These are phyloP conservation scores for Microthlaspi erraticum DNA, from an alignment of 345 rosid genomes.

Conservation along the genomic window DNA sequence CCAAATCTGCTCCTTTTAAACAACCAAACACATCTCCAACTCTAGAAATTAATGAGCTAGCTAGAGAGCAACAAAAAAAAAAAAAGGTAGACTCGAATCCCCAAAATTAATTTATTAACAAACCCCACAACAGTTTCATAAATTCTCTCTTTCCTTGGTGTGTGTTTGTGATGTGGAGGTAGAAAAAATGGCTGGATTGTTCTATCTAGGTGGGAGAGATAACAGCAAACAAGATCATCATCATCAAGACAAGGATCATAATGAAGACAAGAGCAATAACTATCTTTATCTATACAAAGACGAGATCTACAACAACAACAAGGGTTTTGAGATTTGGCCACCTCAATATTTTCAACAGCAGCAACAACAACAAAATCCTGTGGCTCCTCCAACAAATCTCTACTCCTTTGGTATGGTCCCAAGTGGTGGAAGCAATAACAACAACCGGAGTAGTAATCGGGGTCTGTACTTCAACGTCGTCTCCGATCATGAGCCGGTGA, in stretches of 20 bases:
- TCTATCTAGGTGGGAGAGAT: constrained; percentile 74
- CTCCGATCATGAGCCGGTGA: constrained; percentile 56
- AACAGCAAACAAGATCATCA: constrained; percentile 55
- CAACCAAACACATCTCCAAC: constrained; percentile 33
- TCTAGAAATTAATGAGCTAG: constrained; percentile 27
- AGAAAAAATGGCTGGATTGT: constrained; percentile 82
- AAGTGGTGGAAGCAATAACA: constrained; percentile 39
- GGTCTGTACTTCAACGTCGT: constrained; percentile 43
- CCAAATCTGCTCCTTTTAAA: constrained; percentile 62
- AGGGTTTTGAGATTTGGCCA: constrained; percentile 85
- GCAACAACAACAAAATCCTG: constrained; percentile 47
- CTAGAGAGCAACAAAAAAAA: constrained; percentile 5
- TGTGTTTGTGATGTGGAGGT: constrained; percentile 52
- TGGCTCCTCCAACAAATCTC: constrained; percentile 49
- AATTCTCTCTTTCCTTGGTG: constrained; percentile 14
- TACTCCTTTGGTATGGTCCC: constrained; percentile 71
- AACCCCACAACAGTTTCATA: constrained; percentile 23
- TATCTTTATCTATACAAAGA: constrained; percentile 63
- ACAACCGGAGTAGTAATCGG: constrained; percentile 41
- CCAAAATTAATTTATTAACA: constrained; percentile 25
- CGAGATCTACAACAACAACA: constrained; percentile 72
- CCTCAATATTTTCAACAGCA: constrained; percentile 57
- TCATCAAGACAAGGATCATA: constrained; percentile 40
- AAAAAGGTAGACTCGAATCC: constrained; percentile 39
- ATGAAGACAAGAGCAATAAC: constrained; percentile 62